A percentile compares a stretch with the other conserved stretches of the same genome.
These are phyloP conservation scores for Xylariaceae sp. DNA, from an alignment of 2,329 filamentous ascomycete species.

Conservation along the genomic window DNA sequence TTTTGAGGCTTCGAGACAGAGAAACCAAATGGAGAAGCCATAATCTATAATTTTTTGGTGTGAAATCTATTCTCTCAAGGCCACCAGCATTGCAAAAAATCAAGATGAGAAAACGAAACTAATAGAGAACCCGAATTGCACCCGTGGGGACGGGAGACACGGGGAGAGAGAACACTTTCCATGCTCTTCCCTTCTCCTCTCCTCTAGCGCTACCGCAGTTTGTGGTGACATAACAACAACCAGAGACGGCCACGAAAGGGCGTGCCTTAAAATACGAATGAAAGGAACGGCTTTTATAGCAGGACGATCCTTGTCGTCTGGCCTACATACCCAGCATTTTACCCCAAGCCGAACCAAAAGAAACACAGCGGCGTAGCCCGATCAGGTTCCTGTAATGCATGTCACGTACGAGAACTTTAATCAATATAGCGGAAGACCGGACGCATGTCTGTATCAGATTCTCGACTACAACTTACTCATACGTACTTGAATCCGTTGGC, in stretches of 20 bases:
- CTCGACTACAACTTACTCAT: background rate
- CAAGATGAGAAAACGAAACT: background rate
- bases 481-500: background rate
- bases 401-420: conserved; percentile 2
- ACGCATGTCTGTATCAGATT: conserved; percentile 3
- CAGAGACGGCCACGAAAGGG: background rate
- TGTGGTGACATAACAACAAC: background rate
- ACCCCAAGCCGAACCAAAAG: background rate
- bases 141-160: background rate
- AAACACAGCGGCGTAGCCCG: background rate
- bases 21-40: conserved; percentile 4
- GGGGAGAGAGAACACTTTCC: background rate
- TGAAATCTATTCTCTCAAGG: background rate
- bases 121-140: background rate
- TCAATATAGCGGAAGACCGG: conserved; percentile 7
- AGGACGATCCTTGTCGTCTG: background rate
- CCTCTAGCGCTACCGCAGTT: background rate
- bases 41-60: background rate
- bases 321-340: background rate
- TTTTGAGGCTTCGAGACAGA: background rate
- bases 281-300: background rate
- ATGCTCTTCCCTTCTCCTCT: background rate
- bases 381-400: background rate
- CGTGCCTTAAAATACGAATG: background rate
- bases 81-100: background rate